These are phyloP conservation scores for Maudiozyma barnettii DNA, from an alignment of 805 yeast species.

Conservation along the genomic window DNA sequence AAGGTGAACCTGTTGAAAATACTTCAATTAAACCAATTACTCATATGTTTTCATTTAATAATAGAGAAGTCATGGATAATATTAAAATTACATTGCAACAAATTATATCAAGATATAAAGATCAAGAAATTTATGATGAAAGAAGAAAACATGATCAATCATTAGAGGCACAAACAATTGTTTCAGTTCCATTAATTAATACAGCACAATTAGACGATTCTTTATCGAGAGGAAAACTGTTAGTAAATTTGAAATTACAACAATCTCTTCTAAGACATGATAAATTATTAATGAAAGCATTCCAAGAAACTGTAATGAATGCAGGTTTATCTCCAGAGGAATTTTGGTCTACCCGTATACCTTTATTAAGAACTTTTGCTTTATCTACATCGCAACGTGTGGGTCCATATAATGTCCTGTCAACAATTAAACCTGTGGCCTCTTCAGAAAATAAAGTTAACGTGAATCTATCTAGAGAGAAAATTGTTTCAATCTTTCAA, in stretches of 20 bases:
- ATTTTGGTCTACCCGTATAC: conserved; percentile 80
- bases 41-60: conserved; percentile 53
- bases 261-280: conserved; percentile 67
- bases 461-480: conserved; percentile 84
- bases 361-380: conserved; percentile 76
- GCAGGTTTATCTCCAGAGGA: conserved; percentile 68
- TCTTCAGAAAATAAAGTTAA: conserved; percentile 88
- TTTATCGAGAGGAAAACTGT: conserved; percentile 46
- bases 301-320: conserved; percentile 80
- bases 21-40: conserved; percentile 14
- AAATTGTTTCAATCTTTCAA: conserved; percentile 79
- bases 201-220: conserved; percentile 35
- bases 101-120: conserved; percentile 55
- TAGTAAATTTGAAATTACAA: conserved; percentile 68
- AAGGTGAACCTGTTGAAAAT: conserved; percentile 20
- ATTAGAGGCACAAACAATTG: conserved; percentile 9
- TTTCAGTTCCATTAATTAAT: conserved; percentile 25
- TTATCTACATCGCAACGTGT: conserved; percentile 72
- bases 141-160: conserved; percentile 20
- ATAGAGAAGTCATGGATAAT: conserved; percentile 65
- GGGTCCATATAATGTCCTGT: conserved; percentile 89
- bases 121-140: conserved; percentile 37
- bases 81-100: conserved; percentile 60
- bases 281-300: conserved; percentile 57
- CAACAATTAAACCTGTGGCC: conserved; percentile 90